Conservation (phyloP, 352 stramenopile genomes). For the Pythium folliculosum region DNA sequence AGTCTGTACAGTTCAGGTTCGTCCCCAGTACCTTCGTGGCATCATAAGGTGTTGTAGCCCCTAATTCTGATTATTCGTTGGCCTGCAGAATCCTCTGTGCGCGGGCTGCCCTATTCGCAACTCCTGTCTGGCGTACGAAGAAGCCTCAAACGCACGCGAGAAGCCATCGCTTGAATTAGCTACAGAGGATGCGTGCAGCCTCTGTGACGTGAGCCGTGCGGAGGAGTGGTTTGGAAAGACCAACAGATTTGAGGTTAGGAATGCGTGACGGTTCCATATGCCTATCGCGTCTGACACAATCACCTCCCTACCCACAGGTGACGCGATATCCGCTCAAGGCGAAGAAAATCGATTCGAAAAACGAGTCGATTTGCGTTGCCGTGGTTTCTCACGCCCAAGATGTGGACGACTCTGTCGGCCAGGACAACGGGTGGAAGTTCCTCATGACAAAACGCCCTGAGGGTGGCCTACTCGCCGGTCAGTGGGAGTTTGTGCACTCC, state of each 20-base stretch:
- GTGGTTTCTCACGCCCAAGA: slow-evolving; percentile 55
- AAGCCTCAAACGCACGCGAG: slow-evolving; percentile 27
- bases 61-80: too few species aligned
- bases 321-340: slow-evolving; percentile 82
- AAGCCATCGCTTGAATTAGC: slow-evolving; percentile 1
- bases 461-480: slow-evolving; percentile 74
- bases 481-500: slow-evolving; percentile 88
- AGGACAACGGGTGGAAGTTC: slow-evolving; percentile 48
- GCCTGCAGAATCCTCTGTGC: slow-evolving; percentile 68
- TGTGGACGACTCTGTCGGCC: slow-evolving; percentile 2
- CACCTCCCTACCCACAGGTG: slow-evolving; percentile 37
- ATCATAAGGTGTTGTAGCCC: background rate
- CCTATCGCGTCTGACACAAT: background rate
- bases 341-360: slow-evolving; percentile 76
- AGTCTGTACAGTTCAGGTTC: slow-evolving; percentile 89
- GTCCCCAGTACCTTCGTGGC: background rate
- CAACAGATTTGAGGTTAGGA: slow-evolving; percentile 32
- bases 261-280: background rate
- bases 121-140: slow-evolving; percentile 73
- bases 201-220: slow-evolving; percentile 61
- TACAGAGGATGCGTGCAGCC: slow-evolving; percentile 39
- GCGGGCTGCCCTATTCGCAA: slow-evolving; percentile 60
- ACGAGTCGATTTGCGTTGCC: slow-evolving; percentile 74
- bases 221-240: slow-evolving; percentile 49
- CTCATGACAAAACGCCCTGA: slow-evolving; percentile 78